Evolutionary conservation across 306 rosid species (phyloP).

Genomic region (Begonia peltatifolia): DNA sequence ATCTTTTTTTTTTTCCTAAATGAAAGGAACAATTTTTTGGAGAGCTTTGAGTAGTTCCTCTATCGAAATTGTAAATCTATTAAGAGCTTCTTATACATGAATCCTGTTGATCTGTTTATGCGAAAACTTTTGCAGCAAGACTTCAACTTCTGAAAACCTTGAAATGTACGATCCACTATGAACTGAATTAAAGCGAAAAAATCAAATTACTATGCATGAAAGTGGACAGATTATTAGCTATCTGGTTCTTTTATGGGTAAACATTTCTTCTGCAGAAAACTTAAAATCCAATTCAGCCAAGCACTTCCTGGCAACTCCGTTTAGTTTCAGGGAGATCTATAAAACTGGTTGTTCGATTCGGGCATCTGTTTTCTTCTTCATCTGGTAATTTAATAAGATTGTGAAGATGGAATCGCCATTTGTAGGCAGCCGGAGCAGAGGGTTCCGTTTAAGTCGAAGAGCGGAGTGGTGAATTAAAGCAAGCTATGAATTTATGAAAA

Average conservation of each 20-base stretch:
- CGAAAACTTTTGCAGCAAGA: not conserved
- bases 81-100: constrained; percentile 28
- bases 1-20: not conserved
- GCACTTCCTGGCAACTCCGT: constrained; percentile 29
- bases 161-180: too few species aligned
- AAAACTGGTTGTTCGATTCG: too few species aligned
- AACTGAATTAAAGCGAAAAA: not conserved
- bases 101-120: not conserved
- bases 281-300: constrained; percentile 44
- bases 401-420: too few species aligned
- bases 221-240: not conserved
- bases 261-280: constrained; percentile 6
- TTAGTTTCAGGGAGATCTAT: not conserved
- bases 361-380: too few species aligned
- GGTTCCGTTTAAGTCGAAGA: too few species aligned
- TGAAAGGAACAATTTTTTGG: too few species aligned
- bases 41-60: not conserved
- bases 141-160: not conserved
- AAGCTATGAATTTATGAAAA: too few species aligned
- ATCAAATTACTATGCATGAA: not conserved
- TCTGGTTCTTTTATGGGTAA: too few species aligned
- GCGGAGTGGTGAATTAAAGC: too few species aligned
- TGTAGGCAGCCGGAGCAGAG: too few species aligned
- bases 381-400: too few species aligned
- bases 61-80: constrained; percentile 40